Percentiles rank a stretch among this genome's conserved stretches.
Evolutionary conservation across 768 basidiomycete genomes (phyloP).

Genomic region (Lactarius tabidus): DNA sequence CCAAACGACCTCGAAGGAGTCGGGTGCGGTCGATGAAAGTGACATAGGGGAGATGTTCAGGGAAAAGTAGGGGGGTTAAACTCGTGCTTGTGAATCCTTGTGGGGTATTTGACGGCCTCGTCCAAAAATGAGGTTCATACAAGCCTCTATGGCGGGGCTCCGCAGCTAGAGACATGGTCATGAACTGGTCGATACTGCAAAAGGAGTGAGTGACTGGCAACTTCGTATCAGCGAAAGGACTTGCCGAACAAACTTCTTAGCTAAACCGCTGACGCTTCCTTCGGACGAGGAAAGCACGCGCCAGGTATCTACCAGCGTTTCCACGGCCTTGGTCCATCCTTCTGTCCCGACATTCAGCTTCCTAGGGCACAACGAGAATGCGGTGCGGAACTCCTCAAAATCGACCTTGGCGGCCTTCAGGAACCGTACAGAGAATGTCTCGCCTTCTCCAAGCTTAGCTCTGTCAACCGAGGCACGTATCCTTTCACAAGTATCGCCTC

Average conservation of each 20-base stretch:
- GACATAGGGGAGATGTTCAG: slow-evolving; percentile 65
- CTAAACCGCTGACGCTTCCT: slow-evolving; percentile 39
- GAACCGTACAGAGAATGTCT: slow-evolving; percentile 43
- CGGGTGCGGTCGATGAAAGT: slow-evolving; percentile 64
- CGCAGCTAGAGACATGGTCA: slow-evolving; percentile 69
- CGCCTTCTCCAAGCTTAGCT: slow-evolving; percentile 25
- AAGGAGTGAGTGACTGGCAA: slow-evolving; percentile 12
- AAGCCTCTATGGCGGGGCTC: slow-evolving; percentile 71
- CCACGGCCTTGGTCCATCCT: slow-evolving; percentile 36
- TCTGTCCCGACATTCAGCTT: slow-evolving; percentile 16
- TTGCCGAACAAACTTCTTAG: slow-evolving; percentile 62
- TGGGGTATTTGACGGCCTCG: slow-evolving; percentile 33
- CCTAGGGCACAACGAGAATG: slow-evolving; percentile 24
- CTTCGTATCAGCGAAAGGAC: slow-evolving; percentile 28
- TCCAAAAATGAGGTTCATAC: slow-evolving; percentile 78
- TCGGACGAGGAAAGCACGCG: slow-evolving; percentile 40
- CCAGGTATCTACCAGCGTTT: slow-evolving; percentile 56
- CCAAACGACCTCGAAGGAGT: slow-evolving; percentile 62
- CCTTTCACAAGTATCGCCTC: slow-evolving; percentile 36
- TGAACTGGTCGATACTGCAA: slow-evolving; percentile 67
- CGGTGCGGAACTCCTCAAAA: slow-evolving; percentile 25
- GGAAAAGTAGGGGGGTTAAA: slow-evolving; percentile 66
- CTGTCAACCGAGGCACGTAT: slow-evolving; percentile 33
- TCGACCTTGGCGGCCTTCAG: slow-evolving; percentile 36
- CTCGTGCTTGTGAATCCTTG: slow-evolving; percentile 34